phyloP scores from a whole-genome alignment of 1,139 yeast genomes.

The Geotrichum bryndzae region DNA sequence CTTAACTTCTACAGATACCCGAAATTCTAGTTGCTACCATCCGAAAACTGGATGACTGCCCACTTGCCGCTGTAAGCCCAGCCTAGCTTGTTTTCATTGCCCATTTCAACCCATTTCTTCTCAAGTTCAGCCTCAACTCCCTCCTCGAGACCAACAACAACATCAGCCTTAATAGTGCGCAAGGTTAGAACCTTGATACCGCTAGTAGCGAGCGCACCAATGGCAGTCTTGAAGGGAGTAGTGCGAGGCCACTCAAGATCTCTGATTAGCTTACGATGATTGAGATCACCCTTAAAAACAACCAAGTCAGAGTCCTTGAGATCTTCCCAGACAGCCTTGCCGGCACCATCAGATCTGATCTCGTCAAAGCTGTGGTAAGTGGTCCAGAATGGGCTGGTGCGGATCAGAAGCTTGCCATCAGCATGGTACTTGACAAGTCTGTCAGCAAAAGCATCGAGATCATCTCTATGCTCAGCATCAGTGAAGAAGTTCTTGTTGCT shows the following conservation, averaged over 20 bases:
- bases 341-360: conserved; percentile 53
- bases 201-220: conserved; percentile 56
- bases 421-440: conserved; percentile 45
- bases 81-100: conserved; percentile 59
- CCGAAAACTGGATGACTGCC: conserved; percentile 67
- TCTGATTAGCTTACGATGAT: conserved; percentile 88
- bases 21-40: conserved; percentile 8
- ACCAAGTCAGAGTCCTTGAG: conserved; percentile 58
- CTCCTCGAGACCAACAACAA: conserved; percentile 69
- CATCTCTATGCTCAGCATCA: conserved; percentile 7
- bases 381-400: conserved; percentile 83
- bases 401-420: conserved; percentile 49
- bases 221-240: conserved; percentile 64
- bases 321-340: conserved; percentile 48
- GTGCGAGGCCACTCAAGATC: conserved; percentile 85
- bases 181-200: conserved; percentile 64
- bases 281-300: conserved; percentile 90
- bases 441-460: conserved; percentile 43
- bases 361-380: conserved; percentile 63
- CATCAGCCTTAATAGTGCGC: conserved; percentile 96
- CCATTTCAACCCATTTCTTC: conserved; percentile 48
- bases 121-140: conserved; percentile 69
- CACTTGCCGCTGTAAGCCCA: conserved; percentile 92
- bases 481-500: conserved; percentile 46
- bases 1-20: neutral